Base-by-base conservation (phyloP, 2,329 filamentous ascomycete genomes). In the Sclerotinia subarctica region DNA sequence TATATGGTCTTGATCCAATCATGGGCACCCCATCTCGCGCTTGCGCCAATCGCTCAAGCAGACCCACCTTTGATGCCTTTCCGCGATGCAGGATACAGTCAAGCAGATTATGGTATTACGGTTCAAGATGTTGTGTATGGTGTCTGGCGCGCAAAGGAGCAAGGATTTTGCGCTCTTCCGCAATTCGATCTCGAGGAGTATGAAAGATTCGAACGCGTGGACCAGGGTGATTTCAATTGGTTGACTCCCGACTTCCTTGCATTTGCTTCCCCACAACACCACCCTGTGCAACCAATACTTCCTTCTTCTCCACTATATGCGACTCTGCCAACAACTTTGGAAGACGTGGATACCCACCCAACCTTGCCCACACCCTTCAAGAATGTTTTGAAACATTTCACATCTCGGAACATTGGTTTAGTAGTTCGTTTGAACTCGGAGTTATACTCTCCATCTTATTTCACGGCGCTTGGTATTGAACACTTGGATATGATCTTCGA, bases 151-250 rank as follows among this genome's bases (percentile, higher is more conserved):
- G 95, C 95, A 57, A 99, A 98, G 83, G 95, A 99, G 78, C 92
- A 97, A 80, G 90, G 91, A 59, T 89, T 96, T 75, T 96, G 94
- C 77, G 91, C 92, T 66, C 83, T 99, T 69, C 93, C 96, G 78
- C 93, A 95, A 78, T 99, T 99, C 78, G 94, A 94, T 76, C 85
- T 99, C 26, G 94, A 97, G 81, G 93, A 97, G 86, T 99, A 99
- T 78, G 95, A 99, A 81, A 90, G 87, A 78, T 99, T 88, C 75
- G 95, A 99, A 82, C 87, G 95, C 69, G 95, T 99, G 26, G 95
- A 99, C 78, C 93, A 97, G 83, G 95, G 95, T 71, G 95, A 99
- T 81, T 99, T 99, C 90, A 99, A 99, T 86, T 99, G 95, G 95
- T 87, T 99, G 69, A 96, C 94, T 7, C 94, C 94, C 11, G 84